A percentile compares a stretch with the other conserved stretches of the same genome.
Conservation (phyloP, 202 grass and related monocot species). For the Sporobolus alterniflorus region DNA sequence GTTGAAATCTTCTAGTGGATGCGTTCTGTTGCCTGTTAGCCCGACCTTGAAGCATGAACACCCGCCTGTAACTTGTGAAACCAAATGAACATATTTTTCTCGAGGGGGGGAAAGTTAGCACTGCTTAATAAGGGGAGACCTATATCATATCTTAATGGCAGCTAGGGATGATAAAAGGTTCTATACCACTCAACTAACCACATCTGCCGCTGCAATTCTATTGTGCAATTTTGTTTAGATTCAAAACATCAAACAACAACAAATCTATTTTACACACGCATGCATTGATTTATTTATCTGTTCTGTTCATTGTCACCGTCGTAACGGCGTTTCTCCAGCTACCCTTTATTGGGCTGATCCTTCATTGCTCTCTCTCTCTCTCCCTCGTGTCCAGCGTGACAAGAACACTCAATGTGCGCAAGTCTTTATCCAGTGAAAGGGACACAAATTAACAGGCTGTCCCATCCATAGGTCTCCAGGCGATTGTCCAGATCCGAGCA, state of each 20-base stretch:
- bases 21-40: not conserved
- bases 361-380: slow-evolving; percentile 19
- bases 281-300: not conserved
- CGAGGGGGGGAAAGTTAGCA: not conserved
- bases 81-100: not conserved
- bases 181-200: too few relatives aligned
- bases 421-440: slow-evolving; percentile 28
- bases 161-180: not conserved
- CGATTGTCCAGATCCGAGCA: slow-evolving; percentile 13
- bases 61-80: not conserved
- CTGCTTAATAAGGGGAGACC: not conserved
- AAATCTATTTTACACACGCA: not conserved
- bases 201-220: too few relatives aligned
- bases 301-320: slow-evolving; percentile 30
- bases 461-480: slow-evolving; percentile 30
- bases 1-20: not conserved
- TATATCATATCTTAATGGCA: not conserved
- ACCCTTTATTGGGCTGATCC: not conserved
- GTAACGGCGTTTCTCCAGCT: slow-evolving; percentile 47
- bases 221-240: too few relatives aligned
- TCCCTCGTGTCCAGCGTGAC: not conserved
- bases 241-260: too few relatives aligned
- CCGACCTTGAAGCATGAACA: not conserved
- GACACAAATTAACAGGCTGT: slow-evolving; percentile 26
- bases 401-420: slow-evolving; percentile 16